Percentiles rank a stretch among this genome's conserved stretches.
These are phyloP conservation scores for Trichophyton simii DNA, from an alignment of 2,329 filamentous ascomycete genomes.

Conservation along the genomic window DNA sequence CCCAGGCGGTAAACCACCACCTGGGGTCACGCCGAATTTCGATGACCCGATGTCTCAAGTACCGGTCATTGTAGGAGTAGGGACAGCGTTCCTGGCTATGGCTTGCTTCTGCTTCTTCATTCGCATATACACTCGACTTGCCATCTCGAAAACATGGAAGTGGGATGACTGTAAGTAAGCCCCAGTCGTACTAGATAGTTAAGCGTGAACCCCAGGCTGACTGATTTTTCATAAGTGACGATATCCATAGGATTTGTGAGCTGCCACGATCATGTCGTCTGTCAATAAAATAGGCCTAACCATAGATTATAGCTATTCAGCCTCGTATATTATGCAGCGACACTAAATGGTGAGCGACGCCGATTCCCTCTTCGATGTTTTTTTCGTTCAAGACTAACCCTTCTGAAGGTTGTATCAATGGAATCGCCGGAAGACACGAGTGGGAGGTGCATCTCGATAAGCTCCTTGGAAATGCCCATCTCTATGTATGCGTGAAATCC, in stretches of 20 bases:
- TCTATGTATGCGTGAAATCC: neutral
- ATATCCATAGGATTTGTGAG: conserved; percentile 1
- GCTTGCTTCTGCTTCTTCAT: neutral
- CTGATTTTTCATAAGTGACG: neutral
- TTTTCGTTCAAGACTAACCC: neutral
- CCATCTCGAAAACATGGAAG: conserved; percentile 1
- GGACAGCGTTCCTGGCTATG: neutral
- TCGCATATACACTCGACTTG: neutral
- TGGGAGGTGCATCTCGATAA: neutral
- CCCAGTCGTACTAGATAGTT: neutral
- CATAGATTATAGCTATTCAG: conserved; percentile 1
- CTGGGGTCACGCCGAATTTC: neutral
- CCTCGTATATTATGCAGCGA: neutral
- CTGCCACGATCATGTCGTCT: neutral
- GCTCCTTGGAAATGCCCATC: neutral
- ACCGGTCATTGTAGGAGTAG: neutral
- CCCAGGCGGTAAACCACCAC: neutral
- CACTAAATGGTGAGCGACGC: neutral
- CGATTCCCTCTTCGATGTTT: neutral
- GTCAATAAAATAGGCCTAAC: neutral
- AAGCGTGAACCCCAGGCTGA: neutral
- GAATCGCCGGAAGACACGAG: neutral
- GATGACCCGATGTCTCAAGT: neutral
- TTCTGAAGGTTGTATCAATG: neutral
- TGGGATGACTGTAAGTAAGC: conserved; percentile 1